Conservation (phyloP, 106 monocot genomes). For the Allium cepa region DNA sequence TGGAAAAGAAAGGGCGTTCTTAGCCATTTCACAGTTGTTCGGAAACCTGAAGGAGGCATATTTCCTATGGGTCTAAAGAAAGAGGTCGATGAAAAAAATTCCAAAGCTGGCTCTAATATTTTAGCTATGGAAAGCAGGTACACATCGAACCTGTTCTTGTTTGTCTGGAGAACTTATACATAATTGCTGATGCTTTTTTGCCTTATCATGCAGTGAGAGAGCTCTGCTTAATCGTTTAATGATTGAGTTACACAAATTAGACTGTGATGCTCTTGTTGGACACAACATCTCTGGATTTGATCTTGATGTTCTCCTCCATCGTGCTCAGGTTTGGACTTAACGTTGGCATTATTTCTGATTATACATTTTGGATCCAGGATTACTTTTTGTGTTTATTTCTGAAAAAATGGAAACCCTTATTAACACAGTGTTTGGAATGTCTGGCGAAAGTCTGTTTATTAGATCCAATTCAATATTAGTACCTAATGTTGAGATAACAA, state of each 20-base stretch:
- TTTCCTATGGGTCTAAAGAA: slow-evolving; percentile 79
- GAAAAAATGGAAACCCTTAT: no score
- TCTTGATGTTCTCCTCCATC: slow-evolving; percentile 91
- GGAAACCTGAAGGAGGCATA: slow-evolving; percentile 88
- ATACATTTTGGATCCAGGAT: no score
- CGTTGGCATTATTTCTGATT: no score
- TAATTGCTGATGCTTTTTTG: slow-evolving; percentile 6
- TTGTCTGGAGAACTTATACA: not conserved
- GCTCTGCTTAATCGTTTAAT: slow-evolving; percentile 92
- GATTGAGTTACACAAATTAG: slow-evolving; percentile 87
- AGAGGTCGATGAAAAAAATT: slow-evolving; percentile 59
- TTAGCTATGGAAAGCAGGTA: slow-evolving; percentile 74
- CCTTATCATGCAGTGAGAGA: slow-evolving; percentile 58
- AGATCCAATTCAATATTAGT: no score
- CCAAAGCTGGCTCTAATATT: slow-evolving; percentile 48
- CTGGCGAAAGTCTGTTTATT: no score
- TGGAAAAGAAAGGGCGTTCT: slow-evolving; percentile 56
- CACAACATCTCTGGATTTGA: slow-evolving; percentile 99
- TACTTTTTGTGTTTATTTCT: no score
- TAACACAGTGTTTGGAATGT: no score
- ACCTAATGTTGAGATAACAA: no score
- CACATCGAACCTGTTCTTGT: not conserved
- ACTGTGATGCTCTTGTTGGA: slow-evolving; percentile 88
- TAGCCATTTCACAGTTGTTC: slow-evolving; percentile 73
- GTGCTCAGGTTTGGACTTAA: slow-evolving; percentile 65